Percentiles rank a stretch among this genome's conserved stretches.
These are phyloP conservation scores for Tolypocladium ovalisporum DNA, from an alignment of 2,329 filamentous ascomycete genomes.

Conservation along the genomic window DNA sequence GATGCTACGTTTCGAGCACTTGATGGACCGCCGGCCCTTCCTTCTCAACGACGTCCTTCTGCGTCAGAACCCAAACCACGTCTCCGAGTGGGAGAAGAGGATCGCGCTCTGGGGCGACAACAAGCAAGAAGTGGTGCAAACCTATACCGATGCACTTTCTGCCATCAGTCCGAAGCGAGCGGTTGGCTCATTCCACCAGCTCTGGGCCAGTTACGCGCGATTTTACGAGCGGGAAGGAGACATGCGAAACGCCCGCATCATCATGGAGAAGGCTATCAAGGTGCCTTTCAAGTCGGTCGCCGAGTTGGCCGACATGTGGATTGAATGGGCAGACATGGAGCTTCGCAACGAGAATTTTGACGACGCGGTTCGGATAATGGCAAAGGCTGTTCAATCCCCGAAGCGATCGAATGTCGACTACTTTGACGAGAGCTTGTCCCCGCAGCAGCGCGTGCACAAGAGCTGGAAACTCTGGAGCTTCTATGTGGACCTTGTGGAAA, in stretches of 20 bases:
- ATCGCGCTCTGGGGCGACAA: constrained; percentile 95
- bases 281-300: constrained; percentile 97
- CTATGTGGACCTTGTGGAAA: constrained; percentile 95
- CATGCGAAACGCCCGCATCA: constrained; percentile 72
- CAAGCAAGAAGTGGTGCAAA: constrained; percentile 80
- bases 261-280: constrained; percentile 96
- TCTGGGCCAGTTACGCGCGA: constrained; percentile 95
- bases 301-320: constrained; percentile 96
- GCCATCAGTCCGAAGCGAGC: constrained; percentile 92
- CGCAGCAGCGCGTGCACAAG: constrained; percentile 95
- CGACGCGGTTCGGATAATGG: constrained; percentile 89
- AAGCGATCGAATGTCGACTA: constrained; percentile 98
- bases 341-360: constrained; percentile 93
- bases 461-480: constrained; percentile 99
- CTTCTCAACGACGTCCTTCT: constrained; percentile 91
- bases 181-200: constrained; percentile 81
- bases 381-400: constrained; percentile 91
- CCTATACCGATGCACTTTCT: constrained; percentile 88
- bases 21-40: constrained; percentile 95
- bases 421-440: constrained; percentile 87
- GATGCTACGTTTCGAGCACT: constrained; percentile 95
- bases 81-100: constrained; percentile 93
- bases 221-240: constrained; percentile 90
- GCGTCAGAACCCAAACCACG: constrained; percentile 92
- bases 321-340: constrained; percentile 98